Percentiles rank a stretch among this genome's conserved stretches.
Evolutionary conservation across 2,329 filamentous ascomycete genomes (phyloP).

Genomic region (Xylariaceae sp.): DNA sequence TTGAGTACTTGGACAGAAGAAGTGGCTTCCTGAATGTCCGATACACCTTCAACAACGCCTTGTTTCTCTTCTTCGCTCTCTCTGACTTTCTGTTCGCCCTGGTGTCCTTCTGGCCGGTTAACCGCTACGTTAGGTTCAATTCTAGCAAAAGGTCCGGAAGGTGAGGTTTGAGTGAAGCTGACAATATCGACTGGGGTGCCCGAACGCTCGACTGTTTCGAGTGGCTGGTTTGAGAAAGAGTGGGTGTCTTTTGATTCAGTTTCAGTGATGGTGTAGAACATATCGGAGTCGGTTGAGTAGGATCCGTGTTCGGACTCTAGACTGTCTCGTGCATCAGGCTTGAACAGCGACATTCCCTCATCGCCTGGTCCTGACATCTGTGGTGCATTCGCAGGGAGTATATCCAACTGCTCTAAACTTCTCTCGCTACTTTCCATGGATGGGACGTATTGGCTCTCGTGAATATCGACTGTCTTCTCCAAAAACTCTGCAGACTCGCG

Average conservation of each 20-base stretch:
- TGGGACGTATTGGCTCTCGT: not conserved
- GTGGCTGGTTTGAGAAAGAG: conserved; percentile 19
- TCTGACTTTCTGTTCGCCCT: conserved; percentile 32
- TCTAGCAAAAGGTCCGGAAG: conserved; percentile 8
- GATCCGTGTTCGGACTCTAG: conserved; percentile 21
- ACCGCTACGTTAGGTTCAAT: conserved; percentile 22
- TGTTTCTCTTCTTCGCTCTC: conserved; percentile 30
- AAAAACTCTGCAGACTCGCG: not conserved
- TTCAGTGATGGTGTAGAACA: conserved; percentile 16
- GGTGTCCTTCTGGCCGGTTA: conserved; percentile 26
- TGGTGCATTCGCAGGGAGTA: conserved; percentile 7
- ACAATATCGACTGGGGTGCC: not conserved
- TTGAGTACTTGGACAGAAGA: not conserved
- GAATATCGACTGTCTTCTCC: not conserved
- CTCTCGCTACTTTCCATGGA: not conserved
- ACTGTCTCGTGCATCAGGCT: conserved; percentile 23
- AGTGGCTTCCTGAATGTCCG: conserved; percentile 3
- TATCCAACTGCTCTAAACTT: not conserved
- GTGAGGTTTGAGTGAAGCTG: not conserved
- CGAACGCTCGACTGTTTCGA: conserved; percentile 16
- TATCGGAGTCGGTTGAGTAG: conserved; percentile 19
- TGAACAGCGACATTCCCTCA: conserved; percentile 21
- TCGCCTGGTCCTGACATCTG: conserved; percentile 18
- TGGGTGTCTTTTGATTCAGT: conserved; percentile 16
- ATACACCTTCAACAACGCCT: conserved; percentile 6